A percentile compares a stretch with the other conserved stretches of the same genome.
These are phyloP conservation scores for Citrus trifoliata DNA, from an alignment of 345 rosid species.

Conservation along the genomic window DNA sequence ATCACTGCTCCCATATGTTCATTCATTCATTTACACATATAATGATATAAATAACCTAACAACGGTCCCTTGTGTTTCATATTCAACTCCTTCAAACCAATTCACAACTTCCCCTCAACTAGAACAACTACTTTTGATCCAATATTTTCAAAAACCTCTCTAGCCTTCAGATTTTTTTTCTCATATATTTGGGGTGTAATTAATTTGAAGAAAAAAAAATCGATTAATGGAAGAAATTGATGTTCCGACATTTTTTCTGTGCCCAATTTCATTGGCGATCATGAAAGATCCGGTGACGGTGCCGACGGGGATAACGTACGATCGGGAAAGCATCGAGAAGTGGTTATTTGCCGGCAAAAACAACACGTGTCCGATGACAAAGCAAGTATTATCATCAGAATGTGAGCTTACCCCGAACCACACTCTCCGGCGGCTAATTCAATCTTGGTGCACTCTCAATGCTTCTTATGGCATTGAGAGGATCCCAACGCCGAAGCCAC, in stretches of 20 bases:
- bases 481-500: conserved; percentile 86
- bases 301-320: conserved; percentile 66
- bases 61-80: neutral
- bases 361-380: conserved; percentile 66
- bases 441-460: conserved; percentile 88
- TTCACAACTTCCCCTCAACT: conserved; percentile 24
- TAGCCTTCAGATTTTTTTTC: neutral
- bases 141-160: neutral
- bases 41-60: conserved; percentile 20
- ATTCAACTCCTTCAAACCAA: conserved; percentile 36
- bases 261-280: conserved; percentile 69
- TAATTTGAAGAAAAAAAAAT: no score
- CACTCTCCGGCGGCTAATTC: conserved; percentile 80
- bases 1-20: neutral
- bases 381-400: conserved; percentile 44
- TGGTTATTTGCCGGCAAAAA: conserved; percentile 59
- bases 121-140: conserved; percentile 14
- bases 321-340: conserved; percentile 61
- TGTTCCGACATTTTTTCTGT: conserved; percentile 58
- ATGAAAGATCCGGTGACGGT: conserved; percentile 78
- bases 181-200: no score
- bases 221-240: conserved; percentile 54
- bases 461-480: conserved; percentile 78
- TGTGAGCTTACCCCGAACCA: conserved; percentile 80
- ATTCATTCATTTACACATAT: no score